Percentiles rank a stretch among this genome's conserved stretches.
Evolutionary conservation across 1,139 yeast genomes (phyloP).

Genomic region (Yamadazyma jaroonii): DNA sequence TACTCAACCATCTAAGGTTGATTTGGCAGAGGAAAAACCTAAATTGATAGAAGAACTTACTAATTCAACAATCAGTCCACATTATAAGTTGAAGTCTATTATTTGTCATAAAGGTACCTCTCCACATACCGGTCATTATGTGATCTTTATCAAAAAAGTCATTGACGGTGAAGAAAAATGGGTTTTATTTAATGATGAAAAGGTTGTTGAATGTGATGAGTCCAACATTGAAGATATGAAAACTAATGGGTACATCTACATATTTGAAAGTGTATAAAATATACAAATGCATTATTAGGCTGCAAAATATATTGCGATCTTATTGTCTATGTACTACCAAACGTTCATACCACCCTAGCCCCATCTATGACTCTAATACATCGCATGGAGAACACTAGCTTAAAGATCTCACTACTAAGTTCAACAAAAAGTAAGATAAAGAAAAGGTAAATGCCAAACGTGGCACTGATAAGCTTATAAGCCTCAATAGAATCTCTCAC

Average conservation of each 20-base stretch:
- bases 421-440: no score
- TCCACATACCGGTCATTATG: constrained; percentile 95
- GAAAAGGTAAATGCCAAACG: no score
- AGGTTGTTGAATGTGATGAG: constrained; percentile 73
- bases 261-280: constrained; percentile 33
- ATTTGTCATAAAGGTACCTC: constrained; percentile 94
- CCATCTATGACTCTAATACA: no score
- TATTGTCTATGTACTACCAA: no score
- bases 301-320: no score
- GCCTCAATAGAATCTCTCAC: no score
- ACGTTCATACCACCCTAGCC: no score
- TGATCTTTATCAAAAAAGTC: constrained; percentile 60
- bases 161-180: constrained; percentile 51
- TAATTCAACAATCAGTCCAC: constrained; percentile 9
- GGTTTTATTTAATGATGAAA: constrained; percentile 92
- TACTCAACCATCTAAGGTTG: constrained; percentile 15
- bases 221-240: constrained; percentile 60
- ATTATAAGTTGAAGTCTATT: constrained; percentile 64
- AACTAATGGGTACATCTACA: constrained; percentile 60
- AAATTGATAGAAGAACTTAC: constrained; percentile 14
- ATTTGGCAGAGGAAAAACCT: constrained; percentile 21
- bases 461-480: no score
- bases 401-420: no score
- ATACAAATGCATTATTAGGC: no score
- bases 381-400: no score